Conservation (phyloP, 2,329 filamentous ascomycete genomes). For the Lasiodiplodia sp. region DNA sequence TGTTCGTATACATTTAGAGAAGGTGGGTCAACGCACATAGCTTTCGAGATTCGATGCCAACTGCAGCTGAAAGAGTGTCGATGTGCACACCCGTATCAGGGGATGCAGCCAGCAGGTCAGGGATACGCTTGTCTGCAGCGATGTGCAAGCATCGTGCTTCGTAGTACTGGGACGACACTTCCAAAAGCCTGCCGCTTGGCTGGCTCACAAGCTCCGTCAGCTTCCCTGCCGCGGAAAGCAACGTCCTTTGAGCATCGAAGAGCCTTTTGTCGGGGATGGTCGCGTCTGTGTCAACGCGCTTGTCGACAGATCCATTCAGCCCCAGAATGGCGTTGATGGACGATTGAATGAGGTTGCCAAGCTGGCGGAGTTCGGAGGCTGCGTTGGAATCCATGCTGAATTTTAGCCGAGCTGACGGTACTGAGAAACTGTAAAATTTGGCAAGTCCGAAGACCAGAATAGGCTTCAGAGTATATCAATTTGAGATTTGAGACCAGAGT, state of each 20-base stretch:
- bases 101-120: slow-evolving; percentile 43
- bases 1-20: neutral
- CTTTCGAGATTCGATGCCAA: neutral
- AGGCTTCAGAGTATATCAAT: neutral
- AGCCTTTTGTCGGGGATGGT: slow-evolving; percentile 32
- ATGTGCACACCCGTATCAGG: slow-evolving; percentile 38
- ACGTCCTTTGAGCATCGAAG: slow-evolving; percentile 45
- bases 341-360: slow-evolving; percentile 10
- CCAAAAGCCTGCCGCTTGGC: slow-evolving; percentile 42
- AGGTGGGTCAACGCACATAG: neutral
- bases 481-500: neutral
- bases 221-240: slow-evolving; percentile 44
- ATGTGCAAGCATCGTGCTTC: slow-evolving; percentile 47
- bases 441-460: too few species aligned
- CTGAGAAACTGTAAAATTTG: too few species aligned
- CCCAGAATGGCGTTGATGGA: slow-evolving; percentile 14
- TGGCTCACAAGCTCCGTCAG: slow-evolving; percentile 46
- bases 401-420: neutral
- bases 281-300: neutral
- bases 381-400: slow-evolving; percentile 9
- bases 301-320: slow-evolving; percentile 9
- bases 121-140: slow-evolving; percentile 43
- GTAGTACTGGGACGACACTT: slow-evolving; percentile 46
- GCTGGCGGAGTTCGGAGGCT: slow-evolving; percentile 2
- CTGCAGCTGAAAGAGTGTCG: slow-evolving; percentile 31